phyloP scores from a whole-genome alignment of 2,329 filamentous ascomycete species.

The Sphaceloma murrayae region DNA sequence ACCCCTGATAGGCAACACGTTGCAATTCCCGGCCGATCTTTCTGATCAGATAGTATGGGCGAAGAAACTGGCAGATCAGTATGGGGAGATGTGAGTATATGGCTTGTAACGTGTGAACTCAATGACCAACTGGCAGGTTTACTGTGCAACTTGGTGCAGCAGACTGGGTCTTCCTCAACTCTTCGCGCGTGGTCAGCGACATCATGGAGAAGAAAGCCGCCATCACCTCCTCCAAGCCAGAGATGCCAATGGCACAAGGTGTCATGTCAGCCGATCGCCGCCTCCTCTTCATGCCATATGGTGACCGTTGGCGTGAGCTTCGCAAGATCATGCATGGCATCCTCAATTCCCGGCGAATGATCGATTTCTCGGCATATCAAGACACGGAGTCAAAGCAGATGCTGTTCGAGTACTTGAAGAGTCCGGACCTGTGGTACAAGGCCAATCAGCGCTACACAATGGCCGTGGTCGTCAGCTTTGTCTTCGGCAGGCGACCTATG shows the following conservation, averaged over 20 bases:
- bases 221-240: conserved; percentile 37
- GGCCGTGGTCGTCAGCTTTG: conserved; percentile 29
- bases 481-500: conserved; percentile 27
- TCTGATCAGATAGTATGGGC: conserved; percentile 1
- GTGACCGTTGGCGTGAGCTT: conserved; percentile 24
- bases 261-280: conserved; percentile 26
- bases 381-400: conserved; percentile 27
- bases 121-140: conserved; percentile 7
- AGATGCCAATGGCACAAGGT: conserved; percentile 22
- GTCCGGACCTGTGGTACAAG: conserved; percentile 24
- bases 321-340: conserved; percentile 30
- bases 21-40: conserved; percentile 4
- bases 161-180: conserved; percentile 37
- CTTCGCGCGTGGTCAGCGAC: conserved; percentile 33
- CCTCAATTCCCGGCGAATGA: conserved; percentile 23
- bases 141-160: conserved; percentile 34
- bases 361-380: conserved; percentile 27
- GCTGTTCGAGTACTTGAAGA: conserved; percentile 24
- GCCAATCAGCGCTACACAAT: conserved; percentile 27
- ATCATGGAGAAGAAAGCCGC: conserved; percentile 39
- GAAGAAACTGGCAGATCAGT: conserved; percentile 5
- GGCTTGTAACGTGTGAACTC: neutral
- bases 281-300: conserved; percentile 28
- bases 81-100: conserved; percentile 12
- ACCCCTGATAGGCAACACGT: conserved; percentile 11